These are phyloP conservation scores for Middelhovenomyces tepae DNA, from an alignment of 805 yeast genomes.

Conservation along the genomic window DNA sequence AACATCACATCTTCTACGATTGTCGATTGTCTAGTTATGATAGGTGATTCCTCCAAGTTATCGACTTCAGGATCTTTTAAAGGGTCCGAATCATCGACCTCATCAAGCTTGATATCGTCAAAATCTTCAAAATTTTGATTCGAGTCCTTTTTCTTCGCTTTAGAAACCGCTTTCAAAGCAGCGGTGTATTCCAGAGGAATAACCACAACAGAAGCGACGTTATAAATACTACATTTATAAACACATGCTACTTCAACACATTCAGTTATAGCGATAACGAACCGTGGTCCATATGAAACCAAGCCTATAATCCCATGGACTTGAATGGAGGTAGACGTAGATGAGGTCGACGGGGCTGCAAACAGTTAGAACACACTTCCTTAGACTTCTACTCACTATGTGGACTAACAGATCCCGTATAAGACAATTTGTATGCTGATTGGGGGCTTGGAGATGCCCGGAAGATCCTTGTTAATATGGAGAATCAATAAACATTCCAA, in stretches of 20 bases:
- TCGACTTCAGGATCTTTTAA: conserved; percentile 5
- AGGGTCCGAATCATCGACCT: conserved; percentile 4
- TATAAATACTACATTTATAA: conserved; percentile 9
- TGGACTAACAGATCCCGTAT: conserved; percentile 1
- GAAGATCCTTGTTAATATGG: conserved; percentile 3
- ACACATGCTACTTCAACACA: conserved; percentile 11
- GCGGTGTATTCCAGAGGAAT: conserved; percentile 14
- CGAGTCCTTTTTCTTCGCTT: not conserved
- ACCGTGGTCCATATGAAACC: conserved; percentile 15
- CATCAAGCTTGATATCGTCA: conserved; percentile 1
- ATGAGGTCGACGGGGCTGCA: too few relatives aligned
- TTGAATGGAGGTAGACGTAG: too few relatives aligned
- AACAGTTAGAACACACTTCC: too few relatives aligned
- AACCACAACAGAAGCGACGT: conserved; percentile 9
- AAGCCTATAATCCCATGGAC: conserved; percentile 16
- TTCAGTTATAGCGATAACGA: conserved; percentile 13
- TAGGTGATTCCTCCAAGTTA: not conserved
- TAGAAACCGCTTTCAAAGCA: conserved; percentile 4
- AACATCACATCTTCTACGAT: conserved; percentile 2
- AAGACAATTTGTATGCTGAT: not conserved
- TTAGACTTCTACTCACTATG: conserved; percentile 1
- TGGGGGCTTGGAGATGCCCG: conserved; percentile 2
- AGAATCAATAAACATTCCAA: not conserved
- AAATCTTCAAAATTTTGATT: not conserved
- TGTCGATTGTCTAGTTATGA: not conserved